These are phyloP conservation scores for Eremothecium coryli DNA, from an alignment of 1,139 yeast genomes.

Conservation along the genomic window DNA sequence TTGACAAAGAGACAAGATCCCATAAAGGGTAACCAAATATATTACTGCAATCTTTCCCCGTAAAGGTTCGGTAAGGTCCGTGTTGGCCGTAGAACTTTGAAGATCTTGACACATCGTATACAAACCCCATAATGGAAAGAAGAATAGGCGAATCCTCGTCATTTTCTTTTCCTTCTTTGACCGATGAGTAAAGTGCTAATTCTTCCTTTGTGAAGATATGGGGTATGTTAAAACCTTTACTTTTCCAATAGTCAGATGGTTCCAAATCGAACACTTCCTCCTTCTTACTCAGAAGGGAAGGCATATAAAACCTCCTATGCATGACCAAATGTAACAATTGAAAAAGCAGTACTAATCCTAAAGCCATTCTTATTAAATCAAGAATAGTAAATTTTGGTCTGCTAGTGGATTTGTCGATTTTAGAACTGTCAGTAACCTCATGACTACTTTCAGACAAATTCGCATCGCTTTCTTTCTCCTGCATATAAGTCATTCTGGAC, in stretches of 20 bases:
- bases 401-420: neutral
- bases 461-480: too few relatives aligned
- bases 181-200: conserved; percentile 12
- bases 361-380: conserved; percentile 15
- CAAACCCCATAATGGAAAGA: conserved; percentile 17
- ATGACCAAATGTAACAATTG: neutral
- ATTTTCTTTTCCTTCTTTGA: neutral
- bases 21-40: conserved; percentile 15
- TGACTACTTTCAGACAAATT: too few relatives aligned
- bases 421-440: too few relatives aligned
- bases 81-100: conserved; percentile 18
- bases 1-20: conserved; percentile 14
- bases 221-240: conserved; percentile 10
- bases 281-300: neutral
- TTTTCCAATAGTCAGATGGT: conserved; percentile 14
- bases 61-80: conserved; percentile 19
- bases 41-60: conserved; percentile 21
- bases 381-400: conserved; percentile 10
- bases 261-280: neutral
- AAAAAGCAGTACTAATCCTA: conserved; percentile 11
- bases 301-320: neutral
- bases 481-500: too few relatives aligned
- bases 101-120: conserved; percentile 21
- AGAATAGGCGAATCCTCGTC: conserved; percentile 12
- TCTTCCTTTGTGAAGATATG: conserved; percentile 14